A percentile compares a stretch with the other conserved stretches of the same genome.
phyloP scores from a whole-genome alignment of 306 rosid species.

The Gillenia trifoliata region DNA sequence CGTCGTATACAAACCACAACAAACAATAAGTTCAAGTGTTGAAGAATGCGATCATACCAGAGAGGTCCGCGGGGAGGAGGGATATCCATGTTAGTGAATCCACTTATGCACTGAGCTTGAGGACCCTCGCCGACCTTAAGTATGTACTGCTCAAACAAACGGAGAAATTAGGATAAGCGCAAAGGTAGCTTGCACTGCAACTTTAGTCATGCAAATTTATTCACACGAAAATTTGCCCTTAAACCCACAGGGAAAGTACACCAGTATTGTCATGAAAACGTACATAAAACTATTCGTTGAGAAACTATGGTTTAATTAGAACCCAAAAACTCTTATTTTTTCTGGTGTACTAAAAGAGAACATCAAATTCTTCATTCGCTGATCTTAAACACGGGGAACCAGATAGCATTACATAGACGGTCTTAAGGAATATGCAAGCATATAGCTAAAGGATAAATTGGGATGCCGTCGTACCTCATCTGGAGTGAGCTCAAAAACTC shows the following conservation, averaged over 20 bases:
- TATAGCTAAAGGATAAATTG: background rate
- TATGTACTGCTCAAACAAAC: conserved; percentile 60
- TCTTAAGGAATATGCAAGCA: background rate
- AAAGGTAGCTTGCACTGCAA: background rate
- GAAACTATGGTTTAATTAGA: background rate
- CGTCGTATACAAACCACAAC: background rate
- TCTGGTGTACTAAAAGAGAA: background rate
- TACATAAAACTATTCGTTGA: background rate
- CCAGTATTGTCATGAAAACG: background rate
- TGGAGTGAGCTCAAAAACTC: conserved; percentile 53
- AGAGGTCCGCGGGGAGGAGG: conserved; percentile 97
- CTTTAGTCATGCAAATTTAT: background rate
- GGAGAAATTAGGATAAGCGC: conserved; percentile 4
- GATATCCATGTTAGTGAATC: conserved; percentile 67
- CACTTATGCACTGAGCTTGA: conserved; percentile 82
- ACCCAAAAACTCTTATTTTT: background rate
- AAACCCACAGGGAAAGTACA: background rate
- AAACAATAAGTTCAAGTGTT: background rate
- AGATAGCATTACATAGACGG: background rate
- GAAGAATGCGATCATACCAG: conserved; percentile 48
- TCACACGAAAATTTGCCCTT: background rate
- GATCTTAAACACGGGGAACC: background rate
- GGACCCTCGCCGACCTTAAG: conserved; percentile 71
- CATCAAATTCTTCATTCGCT: too few species aligned
- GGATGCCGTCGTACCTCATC: conserved; percentile 51